phyloP scores from a whole-genome alignment of 2,329 filamentous ascomycete species.

The Phialophora verrucosa region DNA sequence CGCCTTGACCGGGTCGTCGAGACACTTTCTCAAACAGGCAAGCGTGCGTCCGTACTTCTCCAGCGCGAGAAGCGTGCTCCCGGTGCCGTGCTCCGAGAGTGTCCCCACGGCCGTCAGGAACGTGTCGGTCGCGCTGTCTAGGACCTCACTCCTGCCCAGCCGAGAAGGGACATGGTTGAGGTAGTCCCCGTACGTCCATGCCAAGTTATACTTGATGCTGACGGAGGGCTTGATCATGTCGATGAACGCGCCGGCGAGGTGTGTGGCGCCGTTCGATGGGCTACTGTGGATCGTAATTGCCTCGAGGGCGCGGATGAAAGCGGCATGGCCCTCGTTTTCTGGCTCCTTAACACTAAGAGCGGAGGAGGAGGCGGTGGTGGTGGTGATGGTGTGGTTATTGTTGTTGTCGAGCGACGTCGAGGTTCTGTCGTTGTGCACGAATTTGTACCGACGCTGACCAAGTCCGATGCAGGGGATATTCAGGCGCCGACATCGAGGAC shows the following conservation, averaged over 20 bases:
- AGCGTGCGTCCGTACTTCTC: conserved; percentile 42
- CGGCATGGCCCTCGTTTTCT: background rate
- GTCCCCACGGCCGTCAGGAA: conserved; percentile 40
- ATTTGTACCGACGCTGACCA: conserved; percentile 58
- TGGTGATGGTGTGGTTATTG: background rate
- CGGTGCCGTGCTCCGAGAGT: conserved; percentile 29
- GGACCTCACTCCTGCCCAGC: conserved; percentile 53
- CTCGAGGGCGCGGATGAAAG: background rate
- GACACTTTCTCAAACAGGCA: conserved; percentile 37
- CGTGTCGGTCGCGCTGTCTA: conserved; percentile 47
- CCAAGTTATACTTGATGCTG: conserved; percentile 56
- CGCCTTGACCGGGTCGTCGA: conserved; percentile 40
- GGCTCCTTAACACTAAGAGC: background rate
- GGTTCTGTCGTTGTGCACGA: conserved; percentile 45
- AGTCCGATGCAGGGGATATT: conserved; percentile 54
- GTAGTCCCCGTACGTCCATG: conserved; percentile 55
- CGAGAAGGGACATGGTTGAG: conserved; percentile 54
- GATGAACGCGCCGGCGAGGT: conserved; percentile 45
- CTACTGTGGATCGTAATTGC: conserved; percentile 2
- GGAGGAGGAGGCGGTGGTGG: too few relatives aligned
- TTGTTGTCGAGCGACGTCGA: background rate
- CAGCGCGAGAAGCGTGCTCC: conserved; percentile 38
- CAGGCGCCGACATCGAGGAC: conserved; percentile 55
- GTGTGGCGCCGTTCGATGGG: conserved; percentile 45
- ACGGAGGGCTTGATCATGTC: conserved; percentile 45